Evolutionary conservation across 2,329 filamentous ascomycete species (phyloP).

Genomic region (Tolypocladium guangdongense): DNA sequence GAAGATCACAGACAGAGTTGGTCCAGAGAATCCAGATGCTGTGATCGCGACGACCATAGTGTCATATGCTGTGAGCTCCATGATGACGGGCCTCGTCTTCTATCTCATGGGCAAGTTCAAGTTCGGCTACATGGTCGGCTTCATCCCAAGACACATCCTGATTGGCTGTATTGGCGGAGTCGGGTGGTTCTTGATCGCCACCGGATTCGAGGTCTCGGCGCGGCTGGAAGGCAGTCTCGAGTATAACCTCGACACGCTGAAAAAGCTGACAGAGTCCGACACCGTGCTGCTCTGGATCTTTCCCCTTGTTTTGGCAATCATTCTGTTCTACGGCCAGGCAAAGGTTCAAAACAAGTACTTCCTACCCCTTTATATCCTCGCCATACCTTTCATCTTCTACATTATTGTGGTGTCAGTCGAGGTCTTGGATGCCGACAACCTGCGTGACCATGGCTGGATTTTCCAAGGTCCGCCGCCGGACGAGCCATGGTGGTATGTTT

Average conservation of each 20-base stretch:
- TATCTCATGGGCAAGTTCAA: conserved; percentile 80
- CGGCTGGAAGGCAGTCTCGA: conserved; percentile 75
- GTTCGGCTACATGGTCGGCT: conserved; percentile 87
- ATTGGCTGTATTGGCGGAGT: conserved; percentile 97
- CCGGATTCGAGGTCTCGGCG: conserved; percentile 87
- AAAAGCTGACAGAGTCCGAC: conserved; percentile 60
- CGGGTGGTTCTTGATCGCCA: conserved; percentile 86
- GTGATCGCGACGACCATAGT: conserved; percentile 92
- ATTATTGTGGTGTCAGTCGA: conserved; percentile 62
- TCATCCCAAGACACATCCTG: conserved; percentile 91
- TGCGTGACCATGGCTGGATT: conserved; percentile 76
- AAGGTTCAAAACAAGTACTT: conserved; percentile 75
- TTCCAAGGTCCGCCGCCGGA: conserved; percentile 76
- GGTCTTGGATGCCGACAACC: conserved; percentile 50
- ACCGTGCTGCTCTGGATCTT: conserved; percentile 76
- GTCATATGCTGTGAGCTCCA: conserved; percentile 79
- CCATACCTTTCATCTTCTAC: conserved; percentile 68
- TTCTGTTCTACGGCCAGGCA: conserved; percentile 66
- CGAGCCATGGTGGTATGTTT: conserved; percentile 96
- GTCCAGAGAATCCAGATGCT: conserved; percentile 69
- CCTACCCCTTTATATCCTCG: conserved; percentile 75
- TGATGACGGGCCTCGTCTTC: conserved; percentile 86
- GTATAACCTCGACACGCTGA: conserved; percentile 67
- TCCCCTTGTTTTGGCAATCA: conserved; percentile 64
- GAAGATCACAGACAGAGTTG: conserved; percentile 69